Percentiles rank a stretch among this genome's conserved stretches.
phyloP scores from a whole-genome alignment of 176 grass and related monocot species.

The Poa pratensis region DNA sequence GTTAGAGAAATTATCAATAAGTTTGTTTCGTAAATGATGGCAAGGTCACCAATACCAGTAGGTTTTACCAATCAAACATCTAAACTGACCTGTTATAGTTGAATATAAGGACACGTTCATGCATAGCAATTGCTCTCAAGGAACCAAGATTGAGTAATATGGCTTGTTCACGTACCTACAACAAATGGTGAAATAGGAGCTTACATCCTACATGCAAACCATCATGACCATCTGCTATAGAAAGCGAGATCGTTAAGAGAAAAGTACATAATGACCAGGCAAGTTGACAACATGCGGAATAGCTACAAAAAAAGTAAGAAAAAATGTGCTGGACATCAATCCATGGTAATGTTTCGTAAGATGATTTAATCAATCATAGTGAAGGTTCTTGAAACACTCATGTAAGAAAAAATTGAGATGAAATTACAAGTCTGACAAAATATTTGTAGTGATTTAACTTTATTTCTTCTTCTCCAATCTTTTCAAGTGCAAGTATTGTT shows the following conservation, averaged over 20 bases:
- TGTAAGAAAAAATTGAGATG: not conserved
- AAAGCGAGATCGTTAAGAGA: constrained; percentile 28
- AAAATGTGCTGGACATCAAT: constrained; percentile 27
- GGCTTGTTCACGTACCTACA: constrained; percentile 93
- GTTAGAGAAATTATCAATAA: constrained; percentile 34
- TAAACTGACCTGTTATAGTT: constrained; percentile 86
- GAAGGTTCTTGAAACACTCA: constrained; percentile 13
- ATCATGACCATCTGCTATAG: constrained; percentile 21
- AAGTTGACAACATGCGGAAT: not conserved
- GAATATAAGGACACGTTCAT: constrained; percentile 88
- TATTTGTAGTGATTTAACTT: not conserved
- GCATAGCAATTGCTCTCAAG: constrained; percentile 94
- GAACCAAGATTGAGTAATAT: constrained; percentile 94
- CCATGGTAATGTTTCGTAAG: not conserved
- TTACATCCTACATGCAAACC: constrained; percentile 29
- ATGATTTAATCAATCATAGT: constrained; percentile 21
- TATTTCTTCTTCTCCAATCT: constrained; percentile 5
- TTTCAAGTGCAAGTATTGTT: constrained; percentile 34
- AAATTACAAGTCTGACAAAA: not conserved
- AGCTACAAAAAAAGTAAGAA: too few species aligned
- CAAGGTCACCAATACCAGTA: constrained; percentile 13
- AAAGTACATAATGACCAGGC: constrained; percentile 28
- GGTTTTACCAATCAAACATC: constrained; percentile 23
- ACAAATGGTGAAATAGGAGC: constrained; percentile 35
- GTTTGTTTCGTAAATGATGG: not conserved